These are phyloP conservation scores for Erigeron philadelphicus DNA, from an alignment of 140 eudicot genomes.

Conservation along the genomic window DNA sequence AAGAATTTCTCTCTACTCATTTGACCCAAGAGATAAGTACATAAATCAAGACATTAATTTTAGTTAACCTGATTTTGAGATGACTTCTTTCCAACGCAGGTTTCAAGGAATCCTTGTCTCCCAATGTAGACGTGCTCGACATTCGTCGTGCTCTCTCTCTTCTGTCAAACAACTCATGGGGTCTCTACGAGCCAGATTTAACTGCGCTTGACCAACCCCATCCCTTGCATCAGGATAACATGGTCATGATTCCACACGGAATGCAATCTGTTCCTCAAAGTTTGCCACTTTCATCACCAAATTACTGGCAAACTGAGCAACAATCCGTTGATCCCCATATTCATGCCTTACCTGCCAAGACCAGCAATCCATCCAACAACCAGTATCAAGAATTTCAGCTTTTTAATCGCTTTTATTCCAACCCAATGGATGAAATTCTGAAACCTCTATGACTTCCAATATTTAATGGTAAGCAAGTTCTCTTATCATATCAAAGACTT, in stretches of 20 bases:
- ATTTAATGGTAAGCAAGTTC: background rate
- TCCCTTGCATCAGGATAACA: conserved; percentile 21
- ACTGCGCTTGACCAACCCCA: conserved; percentile 27
- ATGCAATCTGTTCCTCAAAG: conserved; percentile 44
- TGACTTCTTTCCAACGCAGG: conserved; percentile 32
- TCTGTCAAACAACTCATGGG: conserved; percentile 95
- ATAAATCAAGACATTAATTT: too few relatives aligned
- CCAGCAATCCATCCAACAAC: conserved; percentile 13
- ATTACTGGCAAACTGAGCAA: conserved; percentile 50
- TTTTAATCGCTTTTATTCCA: conserved; percentile 46
- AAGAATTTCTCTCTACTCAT: too few relatives aligned
- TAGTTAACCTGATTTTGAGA: too few relatives aligned
- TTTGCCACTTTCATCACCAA: conserved; percentile 42
- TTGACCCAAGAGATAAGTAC: too few relatives aligned
- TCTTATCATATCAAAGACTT: background rate
- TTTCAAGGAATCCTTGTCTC: conserved; percentile 35
- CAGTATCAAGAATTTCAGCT: conserved; percentile 42
- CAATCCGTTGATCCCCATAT: conserved; percentile 25
- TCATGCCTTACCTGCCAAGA: conserved; percentile 29
- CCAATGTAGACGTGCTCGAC: conserved; percentile 51
- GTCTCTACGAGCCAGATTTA: conserved; percentile 42
- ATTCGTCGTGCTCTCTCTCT: conserved; percentile 98
- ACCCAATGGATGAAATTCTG: conserved; percentile 32
- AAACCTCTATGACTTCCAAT: conserved; percentile 11
- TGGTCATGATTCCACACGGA: conserved; percentile 20